Evolutionary conservation across 2,329 filamentous ascomycete genomes (phyloP).

Genomic region (Colletotrichum brevisporum): DNA sequence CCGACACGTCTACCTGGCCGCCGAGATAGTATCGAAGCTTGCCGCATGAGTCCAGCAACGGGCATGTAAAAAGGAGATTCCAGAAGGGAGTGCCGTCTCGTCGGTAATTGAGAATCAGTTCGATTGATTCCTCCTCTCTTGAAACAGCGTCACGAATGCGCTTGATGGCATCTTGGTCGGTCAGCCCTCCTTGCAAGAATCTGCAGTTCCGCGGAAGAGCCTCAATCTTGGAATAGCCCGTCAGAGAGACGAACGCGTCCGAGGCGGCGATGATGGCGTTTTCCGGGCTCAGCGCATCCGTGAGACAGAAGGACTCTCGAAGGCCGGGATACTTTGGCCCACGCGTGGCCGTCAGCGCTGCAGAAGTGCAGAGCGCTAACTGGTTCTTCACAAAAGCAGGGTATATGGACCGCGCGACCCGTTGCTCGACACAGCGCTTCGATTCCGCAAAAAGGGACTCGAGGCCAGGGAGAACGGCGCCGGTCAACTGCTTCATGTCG

Average conservation of each 20-base stretch:
- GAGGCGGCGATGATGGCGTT: conserved; percentile 66
- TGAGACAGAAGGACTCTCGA: conserved; percentile 71
- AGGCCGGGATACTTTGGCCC: conserved; percentile 64
- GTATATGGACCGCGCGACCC: conserved; percentile 62
- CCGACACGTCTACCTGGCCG: conserved; percentile 70
- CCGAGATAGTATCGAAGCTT: conserved; percentile 67
- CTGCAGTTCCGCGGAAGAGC: conserved; percentile 64
- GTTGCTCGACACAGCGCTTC: conserved; percentile 58
- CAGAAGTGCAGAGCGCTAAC: conserved; percentile 60
- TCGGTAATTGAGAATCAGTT: conserved; percentile 66
- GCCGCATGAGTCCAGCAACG: conserved; percentile 63
- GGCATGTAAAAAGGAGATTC: conserved; percentile 69
- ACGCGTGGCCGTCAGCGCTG: conserved; percentile 58
- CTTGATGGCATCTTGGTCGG: conserved; percentile 56
- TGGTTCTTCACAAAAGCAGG: conserved; percentile 68
- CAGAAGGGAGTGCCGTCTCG: conserved; percentile 68
- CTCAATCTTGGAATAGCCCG: conserved; percentile 62
- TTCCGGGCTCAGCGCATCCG: conserved; percentile 63
- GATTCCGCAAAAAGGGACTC: conserved; percentile 60
- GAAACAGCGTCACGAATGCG: conserved; percentile 59
- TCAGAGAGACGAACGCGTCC: conserved; percentile 66
- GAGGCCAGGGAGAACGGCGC: conserved; percentile 60
- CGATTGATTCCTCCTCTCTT: conserved; percentile 59
- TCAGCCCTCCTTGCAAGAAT: conserved; percentile 64
- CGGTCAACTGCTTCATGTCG: conserved; percentile 62